Base-by-base conservation (phyloP, 2,329 filamentous ascomycete genomes). In the Neodidymelliopsis sp. region DNA sequence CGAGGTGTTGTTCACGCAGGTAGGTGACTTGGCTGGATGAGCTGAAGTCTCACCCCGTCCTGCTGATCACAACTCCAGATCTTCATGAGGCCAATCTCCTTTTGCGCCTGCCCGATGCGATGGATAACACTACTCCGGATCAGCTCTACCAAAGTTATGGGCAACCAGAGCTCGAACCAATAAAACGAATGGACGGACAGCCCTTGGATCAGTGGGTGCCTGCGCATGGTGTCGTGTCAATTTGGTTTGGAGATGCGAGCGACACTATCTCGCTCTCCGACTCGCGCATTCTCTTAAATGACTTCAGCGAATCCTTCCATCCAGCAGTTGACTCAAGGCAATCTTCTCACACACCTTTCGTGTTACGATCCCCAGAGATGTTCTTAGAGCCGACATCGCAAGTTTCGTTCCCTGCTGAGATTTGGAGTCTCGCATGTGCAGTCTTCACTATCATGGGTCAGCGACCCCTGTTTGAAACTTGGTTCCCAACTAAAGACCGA, bases 1-100 rank as follows among this genome's bases (percentile, higher is more conserved):
- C 40, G 44, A 29, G 54, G 54, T 10, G 11, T 54, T 24, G 37
- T 57, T 24, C 51, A 57, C 37, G 54, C 13, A 37, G 54, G 54
- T 54, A 23, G 13, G 46, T 43, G n/a, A 11, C 28, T 24, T 13
- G 22, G 18, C 19, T 23, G 9, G 4, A 38, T 6, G 24, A 20
- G 18, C 29, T 24, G 10, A 22, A 39, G 24, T 25, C 6, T 20
- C n/a, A n/a, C n/a, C n/a, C n/a, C n/a, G n/a, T n/a, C n/a, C n/a
- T n/a, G n/a, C n/a, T 45, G 18, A 50, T 25, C 4, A 12, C n/a
- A 13, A 16, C 2, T 47, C 22, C 19, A 54, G 47, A 57, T 57
- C 47, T 57, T 15, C 54, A 57, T 20, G 40, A 47, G 6, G 43
- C 9, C 13, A 57, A 57, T 22, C 38, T 54, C 13, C 40, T 54